phyloP scores from a whole-genome alignment of 352 stramenopile genomes.

The Pythium phragmitis region DNA sequence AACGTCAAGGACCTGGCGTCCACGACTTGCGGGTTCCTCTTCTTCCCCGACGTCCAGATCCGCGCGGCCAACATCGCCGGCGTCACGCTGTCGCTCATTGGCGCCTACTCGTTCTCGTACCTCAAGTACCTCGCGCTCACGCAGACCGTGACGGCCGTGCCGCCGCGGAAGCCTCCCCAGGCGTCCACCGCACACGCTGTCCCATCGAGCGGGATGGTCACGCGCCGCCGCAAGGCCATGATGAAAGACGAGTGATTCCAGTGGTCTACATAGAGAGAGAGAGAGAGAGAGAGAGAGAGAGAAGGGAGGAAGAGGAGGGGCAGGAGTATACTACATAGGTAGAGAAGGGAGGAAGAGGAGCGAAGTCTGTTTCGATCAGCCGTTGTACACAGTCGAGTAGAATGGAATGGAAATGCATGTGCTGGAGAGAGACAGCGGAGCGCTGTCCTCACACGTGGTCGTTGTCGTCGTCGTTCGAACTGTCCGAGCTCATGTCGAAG shows the following conservation, averaged over 20 bases:
- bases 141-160: slow-evolving; percentile 10
- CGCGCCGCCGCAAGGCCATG: background rate
- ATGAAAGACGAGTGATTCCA: slow-evolving; percentile 7
- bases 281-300: too few relatives aligned
- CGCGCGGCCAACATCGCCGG: slow-evolving; percentile 46
- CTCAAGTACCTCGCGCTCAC: slow-evolving; percentile 55
- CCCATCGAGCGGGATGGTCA: background rate
- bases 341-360: background rate
- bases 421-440: too few relatives aligned
- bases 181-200: background rate
- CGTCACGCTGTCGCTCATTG: slow-evolving; percentile 63
- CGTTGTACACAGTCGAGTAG: too few relatives aligned
- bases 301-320: too few relatives aligned
- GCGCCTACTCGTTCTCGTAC: slow-evolving; percentile 75
- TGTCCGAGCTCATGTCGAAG: slow-evolving; percentile 84
- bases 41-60: slow-evolving; percentile 56
- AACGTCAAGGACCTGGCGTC: slow-evolving; percentile 76
- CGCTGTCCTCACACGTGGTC: background rate
- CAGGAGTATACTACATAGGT: background rate
- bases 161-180: background rate
- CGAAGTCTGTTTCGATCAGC: background rate
- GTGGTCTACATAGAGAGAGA: too few relatives aligned
- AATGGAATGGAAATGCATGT: too few relatives aligned
- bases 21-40: slow-evolving; percentile 54
- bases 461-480: slow-evolving; percentile 32